Conservation (phyloP, 2,329 filamentous ascomycete species). For the Ophiostoma sp. region DNA sequence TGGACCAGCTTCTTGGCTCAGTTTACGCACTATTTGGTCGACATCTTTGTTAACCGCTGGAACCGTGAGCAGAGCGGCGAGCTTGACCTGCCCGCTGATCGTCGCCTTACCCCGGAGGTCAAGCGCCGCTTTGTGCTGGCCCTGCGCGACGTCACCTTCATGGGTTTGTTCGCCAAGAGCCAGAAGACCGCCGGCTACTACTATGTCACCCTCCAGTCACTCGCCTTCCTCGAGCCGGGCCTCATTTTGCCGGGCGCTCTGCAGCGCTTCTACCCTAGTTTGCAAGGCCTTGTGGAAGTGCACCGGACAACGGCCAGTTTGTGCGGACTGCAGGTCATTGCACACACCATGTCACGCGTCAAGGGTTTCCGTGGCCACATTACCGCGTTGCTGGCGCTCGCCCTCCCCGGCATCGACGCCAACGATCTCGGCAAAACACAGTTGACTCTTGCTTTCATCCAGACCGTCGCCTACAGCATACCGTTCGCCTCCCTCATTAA, state of each 20-base stretch:
- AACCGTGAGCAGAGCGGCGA: conserved; percentile 93
- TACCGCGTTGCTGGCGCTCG: conserved; percentile 87
- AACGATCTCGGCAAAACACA: conserved; percentile 97
- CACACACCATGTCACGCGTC: conserved; percentile 84
- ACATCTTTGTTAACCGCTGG: conserved; percentile 97
- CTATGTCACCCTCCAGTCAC: conserved; percentile 81
- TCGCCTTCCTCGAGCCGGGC: conserved; percentile 88
- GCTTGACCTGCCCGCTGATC: conserved; percentile 78
- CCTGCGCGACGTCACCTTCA: conserved; percentile 89
- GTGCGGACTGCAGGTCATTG: conserved; percentile 86
- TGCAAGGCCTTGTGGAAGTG: conserved; percentile 95
- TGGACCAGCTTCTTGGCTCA: conserved; percentile 93
- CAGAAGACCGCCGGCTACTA: conserved; percentile 89
- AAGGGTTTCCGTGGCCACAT: conserved; percentile 98
- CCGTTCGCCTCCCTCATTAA: conserved; percentile 78
- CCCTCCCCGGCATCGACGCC: conserved; percentile 92
- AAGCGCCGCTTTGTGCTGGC: conserved; percentile 88
- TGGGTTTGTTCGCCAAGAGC: conserved; percentile 97
- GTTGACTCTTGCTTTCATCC: conserved; percentile 91
- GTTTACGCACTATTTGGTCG: conserved; percentile 86
- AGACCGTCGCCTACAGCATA: conserved; percentile 93
- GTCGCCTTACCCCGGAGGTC: conserved; percentile 75
- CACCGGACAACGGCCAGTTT: conserved; percentile 94
- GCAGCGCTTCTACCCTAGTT: conserved; percentile 93
- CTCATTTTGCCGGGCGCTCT: conserved; percentile 89